phyloP scores from a whole-genome alignment of 345 rosid species.

The Ceriops zippeliana region DNA sequence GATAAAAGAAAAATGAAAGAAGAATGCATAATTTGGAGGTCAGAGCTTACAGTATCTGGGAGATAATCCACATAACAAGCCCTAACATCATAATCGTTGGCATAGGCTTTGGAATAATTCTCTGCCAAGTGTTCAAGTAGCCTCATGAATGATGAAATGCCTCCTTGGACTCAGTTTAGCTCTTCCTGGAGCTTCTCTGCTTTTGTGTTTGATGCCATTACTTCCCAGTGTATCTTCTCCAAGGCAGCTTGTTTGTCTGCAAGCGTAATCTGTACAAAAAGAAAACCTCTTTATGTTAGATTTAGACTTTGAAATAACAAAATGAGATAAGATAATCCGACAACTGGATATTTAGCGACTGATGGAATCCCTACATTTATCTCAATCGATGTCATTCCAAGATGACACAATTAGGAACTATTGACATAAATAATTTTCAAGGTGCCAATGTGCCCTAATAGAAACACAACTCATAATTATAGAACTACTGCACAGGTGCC shows the following conservation, averaged over 20 bases:
- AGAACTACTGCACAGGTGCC: too few species aligned
- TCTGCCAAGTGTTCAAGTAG: constrained; percentile 61
- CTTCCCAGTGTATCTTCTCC: constrained; percentile 93
- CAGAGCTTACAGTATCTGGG: constrained; percentile 55
- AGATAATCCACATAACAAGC: constrained; percentile 50
- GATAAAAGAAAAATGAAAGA: background rate
- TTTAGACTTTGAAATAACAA: background rate
- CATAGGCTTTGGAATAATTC: constrained; percentile 27
- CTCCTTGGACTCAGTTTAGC: constrained; percentile 58
- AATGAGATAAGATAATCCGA: too few species aligned
- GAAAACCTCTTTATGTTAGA: background rate
- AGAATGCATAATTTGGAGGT: background rate
- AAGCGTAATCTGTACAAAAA: constrained; percentile 59
- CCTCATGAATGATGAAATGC: constrained; percentile 50
- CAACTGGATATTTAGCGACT: too few species aligned
- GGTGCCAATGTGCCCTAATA: too few species aligned
- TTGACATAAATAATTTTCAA: too few species aligned
- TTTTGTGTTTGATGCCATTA: constrained; percentile 57
- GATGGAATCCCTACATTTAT: too few species aligned
- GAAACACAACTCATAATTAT: too few species aligned
- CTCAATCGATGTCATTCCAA: too few species aligned
- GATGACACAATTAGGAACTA: too few species aligned
- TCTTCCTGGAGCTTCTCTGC: constrained; percentile 74
- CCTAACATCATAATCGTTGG: constrained; percentile 53
- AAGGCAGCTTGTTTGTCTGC: constrained; percentile 96